Evolutionary conservation across 345 rosid genomes (phyloP), one percentile per base, ranked within the genome.

Genomic region (Brassica rapa): DNA sequence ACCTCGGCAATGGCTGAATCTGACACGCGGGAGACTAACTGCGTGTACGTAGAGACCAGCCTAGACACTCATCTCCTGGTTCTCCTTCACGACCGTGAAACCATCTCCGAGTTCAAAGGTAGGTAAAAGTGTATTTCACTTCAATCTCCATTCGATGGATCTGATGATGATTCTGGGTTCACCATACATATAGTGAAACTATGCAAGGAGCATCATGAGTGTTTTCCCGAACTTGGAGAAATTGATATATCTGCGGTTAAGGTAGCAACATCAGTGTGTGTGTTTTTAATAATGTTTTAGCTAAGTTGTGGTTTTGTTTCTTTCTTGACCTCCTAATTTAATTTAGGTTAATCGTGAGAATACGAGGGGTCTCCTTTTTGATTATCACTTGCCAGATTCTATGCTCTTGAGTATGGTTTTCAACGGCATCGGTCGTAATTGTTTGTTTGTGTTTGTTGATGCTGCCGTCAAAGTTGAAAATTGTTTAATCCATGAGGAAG

Each of bases 21-120:
- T 62, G 1, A 21, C 37, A 63, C 60, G 21, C 29, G 62, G 55
- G 72, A 59, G 21, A 25, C 15, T 16, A 61, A 59, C 39, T 14
- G 11, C 15, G 84, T 90, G 33, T 89, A 85, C 76, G 62, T 93
- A 0, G 89, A 87, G 76, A 90, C 94, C 24, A 86, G 16, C 85
- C 84, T 94, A 64, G 84, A 79, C 24, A 91, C 97, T 51, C 86
- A 84, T 85, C 80, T 91, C 35, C 87, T 71, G 8, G 10, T 86
- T 74, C 37, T 55, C 68, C 86, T 88, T 78, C 81, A 87, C 70
- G 55, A 37, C 29, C 66, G 86, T 66, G 92, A 90, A 69, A 86
- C 87, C 55, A 87, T 90, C 29, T 77, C 84, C 64, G 92, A 90
- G 77, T 85, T 92, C 70, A 57, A 33, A 82, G 63, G 74, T 74